Conservation (phyloP, 768 basidiomycete species). For the Mycena olivaceomarginata region DNA sequence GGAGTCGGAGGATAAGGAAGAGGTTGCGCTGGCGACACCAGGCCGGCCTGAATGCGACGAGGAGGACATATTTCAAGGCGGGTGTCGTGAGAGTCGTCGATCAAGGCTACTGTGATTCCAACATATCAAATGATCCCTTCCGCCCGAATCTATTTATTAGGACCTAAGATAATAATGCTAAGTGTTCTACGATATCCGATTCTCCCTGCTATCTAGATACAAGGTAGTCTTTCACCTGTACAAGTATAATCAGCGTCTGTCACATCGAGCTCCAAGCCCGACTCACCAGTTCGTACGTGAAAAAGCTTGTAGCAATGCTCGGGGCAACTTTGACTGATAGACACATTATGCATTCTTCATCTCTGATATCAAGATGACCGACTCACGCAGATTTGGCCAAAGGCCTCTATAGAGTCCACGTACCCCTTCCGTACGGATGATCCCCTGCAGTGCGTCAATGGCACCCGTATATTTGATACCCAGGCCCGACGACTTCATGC, state of each 20-base stretch:
- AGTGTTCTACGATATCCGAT: background rate
- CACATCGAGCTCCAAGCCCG: slow-evolving; percentile 32
- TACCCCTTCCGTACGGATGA: slow-evolving; percentile 84
- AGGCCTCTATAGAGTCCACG: slow-evolving; percentile 88
- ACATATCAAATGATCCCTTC: background rate
- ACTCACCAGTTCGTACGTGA: slow-evolving; percentile 82
- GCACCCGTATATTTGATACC: slow-evolving; percentile 87
- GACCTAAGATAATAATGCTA: slow-evolving; percentile 28
- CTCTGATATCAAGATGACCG: slow-evolving; percentile 10
- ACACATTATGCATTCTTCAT: slow-evolving; percentile 33
- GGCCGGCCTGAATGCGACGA: slow-evolving; percentile 36
- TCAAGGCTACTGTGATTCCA: background rate
- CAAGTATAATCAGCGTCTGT: background rate
- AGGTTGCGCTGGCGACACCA: slow-evolving; percentile 39
- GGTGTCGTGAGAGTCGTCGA: slow-evolving; percentile 12
- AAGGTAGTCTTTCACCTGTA: slow-evolving; percentile 61
- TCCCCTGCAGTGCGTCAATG: slow-evolving; percentile 82
- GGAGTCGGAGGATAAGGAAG: slow-evolving; percentile 39
- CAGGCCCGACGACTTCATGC: slow-evolving; percentile 78
- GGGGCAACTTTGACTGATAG: slow-evolving; percentile 91
- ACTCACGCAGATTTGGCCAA: slow-evolving; percentile 90
- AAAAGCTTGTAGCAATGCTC: slow-evolving; percentile 91
- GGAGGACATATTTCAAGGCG: slow-evolving; percentile 19
- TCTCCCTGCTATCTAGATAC: slow-evolving; percentile 45
- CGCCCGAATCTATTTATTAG: background rate